phyloP scores from a whole-genome alignment of 805 yeast species.

The Kazachstania bromeliacearum region DNA sequence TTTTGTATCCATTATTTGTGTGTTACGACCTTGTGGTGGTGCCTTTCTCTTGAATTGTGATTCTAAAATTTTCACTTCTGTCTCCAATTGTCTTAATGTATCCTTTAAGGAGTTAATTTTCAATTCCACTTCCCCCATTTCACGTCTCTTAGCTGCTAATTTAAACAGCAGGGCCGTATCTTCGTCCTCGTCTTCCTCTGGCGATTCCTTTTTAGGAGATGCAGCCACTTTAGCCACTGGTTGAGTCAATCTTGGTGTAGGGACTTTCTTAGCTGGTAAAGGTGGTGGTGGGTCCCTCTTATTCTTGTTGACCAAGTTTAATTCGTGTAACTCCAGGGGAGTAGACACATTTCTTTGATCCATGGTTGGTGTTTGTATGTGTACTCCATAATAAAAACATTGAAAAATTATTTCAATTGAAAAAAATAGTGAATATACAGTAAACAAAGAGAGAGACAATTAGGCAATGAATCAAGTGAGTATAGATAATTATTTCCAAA shows the following conservation, averaged over 20 bases:
- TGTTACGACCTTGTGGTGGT: not conserved
- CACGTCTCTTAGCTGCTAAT: slow-evolving; percentile 45
- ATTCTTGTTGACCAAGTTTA: slow-evolving; percentile 21
- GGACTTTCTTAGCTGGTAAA: not conserved
- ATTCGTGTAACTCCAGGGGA: slow-evolving; percentile 18
- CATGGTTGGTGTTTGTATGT: slow-evolving; percentile 4
- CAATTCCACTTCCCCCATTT: slow-evolving; percentile 40
- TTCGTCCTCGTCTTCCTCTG: slow-evolving; percentile 1
- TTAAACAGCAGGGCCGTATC: slow-evolving; percentile 26
- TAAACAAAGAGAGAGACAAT: not conserved
- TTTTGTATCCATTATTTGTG: too few relatives aligned
- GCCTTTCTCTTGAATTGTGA: slow-evolving; percentile 15
- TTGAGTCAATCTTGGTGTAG: not conserved
- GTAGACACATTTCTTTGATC: slow-evolving; percentile 13
- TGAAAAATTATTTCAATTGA: not conserved
- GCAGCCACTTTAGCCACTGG: not conserved
- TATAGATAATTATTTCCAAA: slow-evolving; percentile 9
- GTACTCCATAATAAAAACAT: not conserved
- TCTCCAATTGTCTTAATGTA: slow-evolving; percentile 30
- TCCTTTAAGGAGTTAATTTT: too few relatives aligned
- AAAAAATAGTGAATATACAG: not conserved
- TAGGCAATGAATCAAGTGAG: slow-evolving; percentile 1
- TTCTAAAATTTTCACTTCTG: slow-evolving; percentile 32
- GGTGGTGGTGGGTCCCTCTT: slow-evolving; percentile 1
- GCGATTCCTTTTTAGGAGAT: slow-evolving; percentile 4